Base-by-base conservation (phyloP, 2,329 filamentous ascomycete species). In the Beauveria sp. region DNA sequence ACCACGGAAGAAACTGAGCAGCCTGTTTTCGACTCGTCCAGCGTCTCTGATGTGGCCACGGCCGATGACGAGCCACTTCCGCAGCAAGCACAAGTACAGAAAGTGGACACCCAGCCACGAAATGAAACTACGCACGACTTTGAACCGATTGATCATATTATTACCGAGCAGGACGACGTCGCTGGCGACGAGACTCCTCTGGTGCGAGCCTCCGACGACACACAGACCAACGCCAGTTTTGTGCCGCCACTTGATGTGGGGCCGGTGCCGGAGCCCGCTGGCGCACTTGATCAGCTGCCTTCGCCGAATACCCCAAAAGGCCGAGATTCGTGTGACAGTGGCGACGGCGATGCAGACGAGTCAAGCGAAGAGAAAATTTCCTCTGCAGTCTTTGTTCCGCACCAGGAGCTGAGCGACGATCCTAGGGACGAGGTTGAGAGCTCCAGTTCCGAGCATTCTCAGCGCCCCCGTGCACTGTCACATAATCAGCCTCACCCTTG, bases 361-460 rank as follows among this genome's bases (percentile, higher is more conserved):
- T 92, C 89, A 16, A 88, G 90, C 62, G 86, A 90, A 70, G 90
- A 94, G 72, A 90, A 93, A 72, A 92, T 94, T 64, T 91, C 89
- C n/a, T 93, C 89, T 37, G 90, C 90, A 26, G 80, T 92, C 46
- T 94, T 94, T 70, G 80, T 92, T 53, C 90, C 90, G 47, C 90
- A 93, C 76, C 86, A 90, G 67, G 81, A 80, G 50, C 73, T 79
- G 46, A 78, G 68, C 51, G 73, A 74, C 54, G 65, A 70, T 51
- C 69, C 72, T 57, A 63, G 66, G 60, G 64, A 64, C 62, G 67
- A 69, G 59, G 65, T 67, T 14, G 71, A 73, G 61, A 68, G 71
- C 59, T 60, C 67, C 61, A 69, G 70, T 44, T 73, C 66, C 70
- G 77, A 59, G 78, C 79, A 80, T 72, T 76, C 61, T 72, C 79